Evolutionary conservation across 2,329 filamentous ascomycete genomes (phyloP), one percentile per base, ranked within the genome.

Genomic region (Hymenoscyphus scutula): DNA sequence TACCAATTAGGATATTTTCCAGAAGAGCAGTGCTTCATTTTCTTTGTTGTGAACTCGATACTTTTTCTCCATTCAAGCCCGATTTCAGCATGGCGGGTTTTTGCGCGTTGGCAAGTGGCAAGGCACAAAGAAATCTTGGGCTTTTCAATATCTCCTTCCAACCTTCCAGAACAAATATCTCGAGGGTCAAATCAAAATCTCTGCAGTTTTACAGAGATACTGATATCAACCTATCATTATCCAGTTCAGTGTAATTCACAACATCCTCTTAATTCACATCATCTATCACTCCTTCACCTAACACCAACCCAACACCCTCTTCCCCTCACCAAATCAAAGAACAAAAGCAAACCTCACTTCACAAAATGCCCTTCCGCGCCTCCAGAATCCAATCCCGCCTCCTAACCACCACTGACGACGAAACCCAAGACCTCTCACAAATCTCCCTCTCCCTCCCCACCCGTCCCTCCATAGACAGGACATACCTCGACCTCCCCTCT

Each of bases 301-400:
- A 45, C 32, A 8, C 32, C 23, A 11, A 15, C 11, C 15, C 23
- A 29, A 37, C n/a, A 53, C 30, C 23, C 4, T 30, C 30, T 30
- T 8, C 8, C 30, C 30, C 30, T 30, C n/a, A n/a, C n/a, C n/a
- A n/a, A n/a, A 8, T 30, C 30, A 34, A 34, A 13, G 1, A 34
- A 34, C 11, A 10, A 34, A 13, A 34, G 32, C 11, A 34, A 34
- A 2, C 11, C 15, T 38, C 51, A 41, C 17, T 53, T 15, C 53
- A 38, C n/a, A 59, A 19, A 37, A 68, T 69, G 67, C 64, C 66
- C 30, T 68, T 67, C 64, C 63, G 62, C 41, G 64, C 64, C 23
- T 68, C 66, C 17, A 13, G 53, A 53, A 25, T 67, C 48, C 66
- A 68, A 64, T 64, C 67, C 53, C 29, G 57, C 19, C 45, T 67